These are phyloP conservation scores for Scutellospora calospora DNA, from an alignment of 371 early-diverging fungal genomes.

Conservation along the genomic window DNA sequence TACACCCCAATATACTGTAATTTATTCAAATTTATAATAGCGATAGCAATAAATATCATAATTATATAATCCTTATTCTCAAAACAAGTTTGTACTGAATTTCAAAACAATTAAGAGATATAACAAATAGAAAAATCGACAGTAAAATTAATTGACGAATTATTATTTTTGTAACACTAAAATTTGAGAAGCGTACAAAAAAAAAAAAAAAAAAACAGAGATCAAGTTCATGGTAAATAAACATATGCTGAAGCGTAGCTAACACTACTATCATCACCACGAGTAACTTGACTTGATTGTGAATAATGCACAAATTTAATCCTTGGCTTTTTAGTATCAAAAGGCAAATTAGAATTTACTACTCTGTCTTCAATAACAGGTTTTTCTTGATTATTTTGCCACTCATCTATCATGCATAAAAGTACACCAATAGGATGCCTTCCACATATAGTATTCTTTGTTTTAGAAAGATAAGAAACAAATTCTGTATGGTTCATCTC, in stretches of 20 bases:
- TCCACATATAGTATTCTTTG: conserved; percentile 94
- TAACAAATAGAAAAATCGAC: too few species aligned
- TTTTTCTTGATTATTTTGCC: conserved; percentile 15
- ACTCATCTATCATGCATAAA: conserved; percentile 66
- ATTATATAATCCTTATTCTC: too few species aligned
- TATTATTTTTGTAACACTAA: too few species aligned
- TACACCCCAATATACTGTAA: too few species aligned
- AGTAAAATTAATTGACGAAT: too few species aligned
- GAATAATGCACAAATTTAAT: conserved; percentile 85
- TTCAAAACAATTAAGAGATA: too few species aligned
- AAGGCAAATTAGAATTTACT: not conserved
- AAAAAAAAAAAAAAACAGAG: not conserved
- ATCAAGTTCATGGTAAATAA: conserved; percentile 28
- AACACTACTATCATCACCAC: conserved; percentile 71
- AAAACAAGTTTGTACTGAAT: too few species aligned
- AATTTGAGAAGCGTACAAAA: too few species aligned
- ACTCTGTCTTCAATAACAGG: not conserved
- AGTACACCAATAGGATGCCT: conserved; percentile 90
- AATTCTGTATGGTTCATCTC: conserved; percentile 66
- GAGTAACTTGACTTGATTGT: conserved; percentile 73
- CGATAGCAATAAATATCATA: too few species aligned
- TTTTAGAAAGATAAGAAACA: conserved; percentile 70
- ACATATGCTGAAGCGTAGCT: conserved; percentile 70
- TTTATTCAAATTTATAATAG: too few species aligned
- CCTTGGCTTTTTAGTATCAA: conserved; percentile 41